Evolutionary conservation across 2,329 filamentous ascomycete genomes (phyloP).

Genomic region (Ophiocordyceps camponoti-rufipedis): DNA sequence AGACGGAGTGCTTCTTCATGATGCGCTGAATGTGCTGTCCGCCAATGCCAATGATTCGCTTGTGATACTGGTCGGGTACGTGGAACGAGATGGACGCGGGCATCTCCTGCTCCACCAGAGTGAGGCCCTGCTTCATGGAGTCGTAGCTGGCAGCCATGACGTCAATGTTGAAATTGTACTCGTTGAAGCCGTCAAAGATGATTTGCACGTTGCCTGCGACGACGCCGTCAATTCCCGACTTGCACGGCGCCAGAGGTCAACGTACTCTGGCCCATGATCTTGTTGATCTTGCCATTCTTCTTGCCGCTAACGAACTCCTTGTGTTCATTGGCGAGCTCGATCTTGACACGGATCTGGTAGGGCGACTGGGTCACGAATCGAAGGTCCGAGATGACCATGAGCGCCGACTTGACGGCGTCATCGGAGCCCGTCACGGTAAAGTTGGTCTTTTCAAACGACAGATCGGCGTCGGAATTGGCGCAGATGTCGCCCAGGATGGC

Average conservation of each 20-base stretch:
- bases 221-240: not conserved
- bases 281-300: conserved; percentile 99
- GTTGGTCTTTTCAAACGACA: conserved; percentile 83
- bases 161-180: conserved; percentile 99
- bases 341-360: conserved; percentile 92
- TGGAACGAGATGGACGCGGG: conserved; percentile 98
- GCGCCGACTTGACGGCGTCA: conserved; percentile 87
- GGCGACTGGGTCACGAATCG: conserved; percentile 73
- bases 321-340: conserved; percentile 96
- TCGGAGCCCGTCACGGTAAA: conserved; percentile 93
- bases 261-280: conserved; percentile 92
- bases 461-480: conserved; percentile 85
- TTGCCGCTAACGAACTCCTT: conserved; percentile 99
- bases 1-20: conserved; percentile 99
- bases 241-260: not conserved
- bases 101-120: conserved; percentile 96
- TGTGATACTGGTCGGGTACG: conserved; percentile 97
- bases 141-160: conserved; percentile 86
- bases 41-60: conserved; percentile 96
- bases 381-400: conserved; percentile 83
- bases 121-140: conserved; percentile 80
- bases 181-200: conserved; percentile 96
- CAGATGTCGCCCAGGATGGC: conserved; percentile 93
- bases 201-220: conserved; percentile 75
- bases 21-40: conserved; percentile 98